Percentiles rank a stretch among this genome's conserved stretches.
These are phyloP conservation scores for Hyaloscypha finlandica DNA, from an alignment of 495 filamentous ascomycete species.

Conservation along the genomic window DNA sequence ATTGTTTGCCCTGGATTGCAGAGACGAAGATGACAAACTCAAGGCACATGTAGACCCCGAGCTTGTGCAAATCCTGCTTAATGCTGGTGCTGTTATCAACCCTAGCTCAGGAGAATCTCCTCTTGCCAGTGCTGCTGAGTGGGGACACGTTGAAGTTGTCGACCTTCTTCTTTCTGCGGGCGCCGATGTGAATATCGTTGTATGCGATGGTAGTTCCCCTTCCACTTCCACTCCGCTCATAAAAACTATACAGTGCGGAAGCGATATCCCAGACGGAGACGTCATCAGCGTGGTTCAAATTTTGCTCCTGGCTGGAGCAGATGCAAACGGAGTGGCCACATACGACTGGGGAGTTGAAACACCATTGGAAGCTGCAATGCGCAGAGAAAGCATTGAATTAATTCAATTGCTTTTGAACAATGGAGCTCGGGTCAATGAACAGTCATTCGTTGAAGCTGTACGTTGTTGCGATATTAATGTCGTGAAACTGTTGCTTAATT, in stretches of 20 bases:
- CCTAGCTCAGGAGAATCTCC: slow-evolving; percentile 15
- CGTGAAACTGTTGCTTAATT: slow-evolving; percentile 15
- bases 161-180: slow-evolving; percentile 15
- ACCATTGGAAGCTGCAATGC: slow-evolving; percentile 7
- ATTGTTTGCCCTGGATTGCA: not conserved
- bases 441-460: slow-evolving; percentile 13
- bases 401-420: slow-evolving; percentile 5
- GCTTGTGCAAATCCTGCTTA: slow-evolving; percentile 15
- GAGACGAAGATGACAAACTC: too few species aligned
- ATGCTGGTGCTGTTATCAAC: slow-evolving; percentile 21
- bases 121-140: slow-evolving; percentile 9
- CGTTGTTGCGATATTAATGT: slow-evolving; percentile 10
- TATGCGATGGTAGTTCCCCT: not conserved
- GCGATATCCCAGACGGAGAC: slow-evolving; percentile 4
- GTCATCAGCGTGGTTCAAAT: slow-evolving; percentile 20
- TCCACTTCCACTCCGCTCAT: slow-evolving; percentile 5
- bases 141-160: slow-evolving; percentile 15
- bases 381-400: slow-evolving; percentile 13
- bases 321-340: slow-evolving; percentile 6
- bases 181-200: slow-evolving; percentile 17
- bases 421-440: slow-evolving; percentile 4
- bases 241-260: not conserved
- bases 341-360: not conserved
- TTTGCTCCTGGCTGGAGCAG: slow-evolving; percentile 23
- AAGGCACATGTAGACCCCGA: slow-evolving; percentile 2